Evolutionary conservation across 768 basidiomycete species (phyloP).

Genomic region (Rhodotorula sphaerocarpa): DNA sequence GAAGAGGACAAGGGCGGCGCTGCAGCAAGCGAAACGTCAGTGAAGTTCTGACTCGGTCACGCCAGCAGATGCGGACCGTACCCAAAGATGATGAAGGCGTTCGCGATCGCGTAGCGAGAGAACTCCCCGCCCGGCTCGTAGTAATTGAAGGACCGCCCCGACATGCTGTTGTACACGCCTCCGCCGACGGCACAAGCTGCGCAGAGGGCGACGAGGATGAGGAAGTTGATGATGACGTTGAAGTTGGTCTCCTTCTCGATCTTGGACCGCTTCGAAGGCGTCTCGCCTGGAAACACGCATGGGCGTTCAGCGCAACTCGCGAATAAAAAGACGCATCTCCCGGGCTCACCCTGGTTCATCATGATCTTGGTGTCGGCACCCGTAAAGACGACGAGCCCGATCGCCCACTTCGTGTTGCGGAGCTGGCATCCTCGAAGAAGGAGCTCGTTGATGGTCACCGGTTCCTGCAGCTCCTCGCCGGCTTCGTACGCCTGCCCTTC

Average conservation of each 20-base stretch:
- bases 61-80: slow-evolving; percentile 45
- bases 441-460: slow-evolving; percentile 78
- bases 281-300: slow-evolving; percentile 52
- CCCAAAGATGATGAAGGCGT: slow-evolving; percentile 84
- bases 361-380: slow-evolving; percentile 68
- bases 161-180: slow-evolving; percentile 59
- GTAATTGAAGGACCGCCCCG: slow-evolving; percentile 58
- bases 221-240: slow-evolving; percentile 91
- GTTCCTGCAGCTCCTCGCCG: slow-evolving; percentile 41
- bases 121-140: slow-evolving; percentile 65
- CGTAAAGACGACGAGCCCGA: slow-evolving; percentile 86
- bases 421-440: slow-evolving; percentile 85
- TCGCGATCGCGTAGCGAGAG: slow-evolving; percentile 56
- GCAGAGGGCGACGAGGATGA: slow-evolving; percentile 68
- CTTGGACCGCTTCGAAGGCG: slow-evolving; percentile 92
- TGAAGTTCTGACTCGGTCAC: slow-evolving; percentile 27
- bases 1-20: slow-evolving; percentile 87
- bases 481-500: slow-evolving; percentile 11
- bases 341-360: slow-evolving; percentile 42
- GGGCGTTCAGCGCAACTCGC: neutral
- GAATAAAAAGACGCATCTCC: no score
- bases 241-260: slow-evolving; percentile 98
- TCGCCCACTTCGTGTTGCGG: slow-evolving; percentile 88
- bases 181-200: slow-evolving; percentile 63
- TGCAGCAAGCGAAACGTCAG: slow-evolving; percentile 41